phyloP scores from a whole-genome alignment of 768 basidiomycete genomes.

The Coprinopsis sp. region DNA sequence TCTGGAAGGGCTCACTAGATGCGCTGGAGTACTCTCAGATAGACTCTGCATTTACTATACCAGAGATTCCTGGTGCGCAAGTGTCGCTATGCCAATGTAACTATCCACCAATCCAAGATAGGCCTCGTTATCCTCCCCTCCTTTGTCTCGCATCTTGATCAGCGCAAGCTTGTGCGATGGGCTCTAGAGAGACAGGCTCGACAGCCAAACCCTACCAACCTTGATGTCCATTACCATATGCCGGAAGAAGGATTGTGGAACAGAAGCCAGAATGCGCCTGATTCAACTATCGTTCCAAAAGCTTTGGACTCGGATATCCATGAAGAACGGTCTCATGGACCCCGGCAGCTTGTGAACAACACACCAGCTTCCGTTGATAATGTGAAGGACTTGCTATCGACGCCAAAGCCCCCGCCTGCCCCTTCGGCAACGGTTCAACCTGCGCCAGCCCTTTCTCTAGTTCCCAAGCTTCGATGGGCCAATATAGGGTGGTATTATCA shows the following conservation, averaged over 20 bases:
- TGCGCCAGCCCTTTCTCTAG: slow-evolving; percentile 46
- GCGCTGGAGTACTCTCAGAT: slow-evolving; percentile 32
- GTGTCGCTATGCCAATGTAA: slow-evolving; percentile 4
- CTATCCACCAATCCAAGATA: slow-evolving; percentile 23
- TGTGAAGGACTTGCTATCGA: slow-evolving; percentile 45
- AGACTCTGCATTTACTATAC: slow-evolving; percentile 39
- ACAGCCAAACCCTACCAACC: slow-evolving; percentile 82
- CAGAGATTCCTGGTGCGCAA: slow-evolving; percentile 52
- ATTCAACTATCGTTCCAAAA: slow-evolving; percentile 42
- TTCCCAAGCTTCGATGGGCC: slow-evolving; percentile 86
- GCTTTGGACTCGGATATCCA: slow-evolving; percentile 25
- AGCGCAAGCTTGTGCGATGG: slow-evolving; percentile 67
- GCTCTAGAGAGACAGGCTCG: slow-evolving; percentile 72
- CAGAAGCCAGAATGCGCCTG: slow-evolving; percentile 36
- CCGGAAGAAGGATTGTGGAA: slow-evolving; percentile 80
- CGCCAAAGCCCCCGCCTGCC: slow-evolving; percentile 56
- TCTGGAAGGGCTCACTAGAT: slow-evolving; percentile 43
- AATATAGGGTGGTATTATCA: slow-evolving; percentile 97
- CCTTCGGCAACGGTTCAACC: slow-evolving; percentile 62
- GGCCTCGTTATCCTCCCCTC: slow-evolving; percentile 83
- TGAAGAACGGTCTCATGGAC: slow-evolving; percentile 37
- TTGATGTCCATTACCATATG: slow-evolving; percentile 80
- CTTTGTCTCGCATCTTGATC: slow-evolving; percentile 58
- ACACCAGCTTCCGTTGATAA: slow-evolving; percentile 57
- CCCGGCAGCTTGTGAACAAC: slow-evolving; percentile 68